Percentiles rank a stretch among this genome's conserved stretches.
phyloP scores from a whole-genome alignment of 805 yeast species.

The Pichia paraexigua region DNA sequence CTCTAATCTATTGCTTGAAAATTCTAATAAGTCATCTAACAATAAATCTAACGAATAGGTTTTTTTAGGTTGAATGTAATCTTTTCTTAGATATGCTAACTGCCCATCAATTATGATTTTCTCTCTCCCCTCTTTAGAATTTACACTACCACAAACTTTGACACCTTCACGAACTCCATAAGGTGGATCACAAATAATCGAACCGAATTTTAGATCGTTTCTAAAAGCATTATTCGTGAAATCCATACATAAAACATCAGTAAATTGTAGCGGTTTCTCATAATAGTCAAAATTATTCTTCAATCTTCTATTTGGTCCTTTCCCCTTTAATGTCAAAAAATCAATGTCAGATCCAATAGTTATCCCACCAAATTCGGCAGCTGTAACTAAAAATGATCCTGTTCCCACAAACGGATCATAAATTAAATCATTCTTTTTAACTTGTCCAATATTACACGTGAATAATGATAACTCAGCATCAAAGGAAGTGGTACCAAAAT shows the following conservation, averaged over 20 bases:
- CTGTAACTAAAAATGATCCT: slow-evolving; percentile 87
- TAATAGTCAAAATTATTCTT: slow-evolving; percentile 73
- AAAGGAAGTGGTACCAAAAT: slow-evolving; percentile 93
- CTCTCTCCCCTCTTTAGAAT: slow-evolving; percentile 59
- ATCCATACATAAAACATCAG: slow-evolving; percentile 86
- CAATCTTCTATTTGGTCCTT: slow-evolving; percentile 23
- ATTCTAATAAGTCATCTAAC: slow-evolving; percentile 68
- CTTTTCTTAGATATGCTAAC: slow-evolving; percentile 66
- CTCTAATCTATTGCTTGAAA: slow-evolving; percentile 65
- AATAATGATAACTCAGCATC: slow-evolving; percentile 89
- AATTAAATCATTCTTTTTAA: slow-evolving; percentile 51
- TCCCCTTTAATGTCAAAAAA: slow-evolving; percentile 68
- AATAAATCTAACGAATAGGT: slow-evolving; percentile 75
- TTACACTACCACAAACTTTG: slow-evolving; percentile 80
- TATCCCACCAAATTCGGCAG: slow-evolving; percentile 73
- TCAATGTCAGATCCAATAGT: slow-evolving; percentile 90
- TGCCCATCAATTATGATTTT: slow-evolving; percentile 68
- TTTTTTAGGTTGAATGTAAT: slow-evolving; percentile 87
- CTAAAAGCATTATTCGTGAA: slow-evolving; percentile 87
- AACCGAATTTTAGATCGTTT: slow-evolving; percentile 52
- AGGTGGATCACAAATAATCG: slow-evolving; percentile 94
- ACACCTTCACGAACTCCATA: slow-evolving; percentile 96
- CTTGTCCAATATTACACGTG: slow-evolving; percentile 81
- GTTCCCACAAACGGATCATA: slow-evolving; percentile 98
- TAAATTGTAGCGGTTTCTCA: slow-evolving; percentile 43